Evolutionary conservation across 345 rosid genomes (phyloP).

Genomic region (Eucalyptus tenuipes): DNA sequence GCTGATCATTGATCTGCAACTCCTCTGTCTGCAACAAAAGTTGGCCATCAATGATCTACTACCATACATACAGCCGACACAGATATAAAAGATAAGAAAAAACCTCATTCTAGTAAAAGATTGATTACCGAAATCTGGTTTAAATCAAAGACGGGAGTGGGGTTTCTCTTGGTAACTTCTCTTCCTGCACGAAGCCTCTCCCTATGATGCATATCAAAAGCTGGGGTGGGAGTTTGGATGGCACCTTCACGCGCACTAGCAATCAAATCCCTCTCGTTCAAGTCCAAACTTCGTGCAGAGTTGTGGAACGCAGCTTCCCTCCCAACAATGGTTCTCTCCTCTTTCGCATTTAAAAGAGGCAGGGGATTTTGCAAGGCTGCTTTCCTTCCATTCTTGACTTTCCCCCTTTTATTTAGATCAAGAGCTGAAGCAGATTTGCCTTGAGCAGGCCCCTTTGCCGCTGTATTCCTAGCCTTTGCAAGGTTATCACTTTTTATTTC

Average conservation of each 20-base stretch:
- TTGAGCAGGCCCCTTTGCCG: slow-evolving; percentile 1
- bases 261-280: slow-evolving; percentile 14
- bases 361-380: not conserved
- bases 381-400: slow-evolving; percentile 5
- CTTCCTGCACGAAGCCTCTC: slow-evolving; percentile 20
- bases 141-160: slow-evolving; percentile 54
- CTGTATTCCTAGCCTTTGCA: slow-evolving; percentile 7
- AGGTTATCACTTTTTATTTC: slow-evolving; percentile 1
- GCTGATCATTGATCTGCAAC: slow-evolving; percentile 18
- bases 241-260: slow-evolving; percentile 21
- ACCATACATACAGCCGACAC: not conserved
- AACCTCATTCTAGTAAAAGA: not conserved
- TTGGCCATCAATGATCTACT: not conserved
- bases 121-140: slow-evolving; percentile 72
- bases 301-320: not conserved
- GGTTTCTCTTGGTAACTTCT: slow-evolving; percentile 19
- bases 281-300: slow-evolving; percentile 17
- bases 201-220: slow-evolving; percentile 19
- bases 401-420: slow-evolving; percentile 38
- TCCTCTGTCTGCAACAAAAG: slow-evolving; percentile 53
- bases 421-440: not conserved
- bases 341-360: not conserved
- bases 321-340: not conserved
- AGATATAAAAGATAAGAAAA: not conserved
- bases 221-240: slow-evolving; percentile 7